Base-by-base conservation (phyloP, 1,284 basidiomycete genomes). In the Ganoderma boninense region DNA sequence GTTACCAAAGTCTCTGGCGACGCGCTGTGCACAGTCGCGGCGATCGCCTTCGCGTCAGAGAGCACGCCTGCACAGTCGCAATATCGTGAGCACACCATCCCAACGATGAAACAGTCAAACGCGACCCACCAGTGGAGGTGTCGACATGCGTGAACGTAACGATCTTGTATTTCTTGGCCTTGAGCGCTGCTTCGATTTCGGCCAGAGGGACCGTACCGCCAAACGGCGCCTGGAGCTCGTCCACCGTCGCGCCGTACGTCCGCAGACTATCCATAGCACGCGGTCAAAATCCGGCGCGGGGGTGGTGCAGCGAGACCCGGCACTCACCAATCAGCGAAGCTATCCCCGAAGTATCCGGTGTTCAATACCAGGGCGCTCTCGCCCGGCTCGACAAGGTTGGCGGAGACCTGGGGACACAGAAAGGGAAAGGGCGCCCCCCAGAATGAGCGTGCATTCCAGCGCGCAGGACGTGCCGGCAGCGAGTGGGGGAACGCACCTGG, bases 131-230 rank as follows among this genome's bases (percentile, higher is more conserved):
- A 66, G 95, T 97, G 18, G 95, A 96, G 10, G 95, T 97, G 81
- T 97, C 95, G 69, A 97, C 97, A 79, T 99, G 97, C 7, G 98
- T 99, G 78, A 99, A 90, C 8, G 97, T 97, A 73, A 97, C 83
- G 64, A 97, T 80, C 83, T 97, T 98, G 88, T 95, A 98, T 79
- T 93, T 92, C 82, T 96, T 95, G 75, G 87, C 83, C 80, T 89
- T 86, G 52, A 99, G 87, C 1, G 94, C 94, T n/a, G 87, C 82
- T 77, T 93, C 91, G 56, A 97, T 82, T 57, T 92, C 88, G 4
- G 86, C 80, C 52, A 85, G 81, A 66, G 87, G 83, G 23, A 96
- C 94, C 23, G 92, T 89, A 59, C 88, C 89, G 43, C 98, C 98
- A 71, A 99, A 86, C 40, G 92, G 87, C 3, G 97, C 95, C 75